Evolutionary conservation across 2,329 filamentous ascomycete species (phyloP).

Genomic region (Allantophomopsis lycopodina): DNA sequence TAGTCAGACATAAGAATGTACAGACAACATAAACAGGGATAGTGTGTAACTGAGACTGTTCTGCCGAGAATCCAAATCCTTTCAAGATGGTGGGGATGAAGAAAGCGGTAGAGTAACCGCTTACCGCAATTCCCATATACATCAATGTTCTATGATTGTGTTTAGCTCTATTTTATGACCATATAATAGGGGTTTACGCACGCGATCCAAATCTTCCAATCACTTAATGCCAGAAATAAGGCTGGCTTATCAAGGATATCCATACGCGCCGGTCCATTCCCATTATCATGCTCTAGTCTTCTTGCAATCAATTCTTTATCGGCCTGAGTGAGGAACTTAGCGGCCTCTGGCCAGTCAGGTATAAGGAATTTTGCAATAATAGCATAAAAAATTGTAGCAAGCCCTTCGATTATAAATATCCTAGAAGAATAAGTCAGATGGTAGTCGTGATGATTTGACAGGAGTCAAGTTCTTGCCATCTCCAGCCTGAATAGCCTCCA

Average conservation of each 20-base stretch:
- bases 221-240: slow-evolving; percentile 50
- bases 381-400: slow-evolving; percentile 27
- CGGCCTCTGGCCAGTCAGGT: slow-evolving; percentile 42
- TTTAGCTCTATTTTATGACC: not conserved
- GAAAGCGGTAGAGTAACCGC: slow-evolving; percentile 66
- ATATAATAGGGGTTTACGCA: not conserved
- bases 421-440: slow-evolving; percentile 31
- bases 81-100: slow-evolving; percentile 53
- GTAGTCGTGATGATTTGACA: slow-evolving; percentile 27
- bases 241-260: slow-evolving; percentile 40
- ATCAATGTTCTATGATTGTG: slow-evolving; percentile 47
- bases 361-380: slow-evolving; percentile 24
- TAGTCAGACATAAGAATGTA: slow-evolving; percentile 36
- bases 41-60: slow-evolving; percentile 47
- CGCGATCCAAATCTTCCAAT: slow-evolving; percentile 57
- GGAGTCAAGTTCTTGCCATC: slow-evolving; percentile 26
- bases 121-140: slow-evolving; percentile 70
- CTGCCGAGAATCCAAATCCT: slow-evolving; percentile 30
- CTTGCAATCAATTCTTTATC: slow-evolving; percentile 53
- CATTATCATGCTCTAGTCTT: slow-evolving; percentile 15
- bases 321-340: slow-evolving; percentile 59
- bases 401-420: slow-evolving; percentile 36
- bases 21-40: slow-evolving; percentile 53
- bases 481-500: slow-evolving; percentile 18
- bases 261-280: not conserved